A percentile compares a stretch with the other conserved stretches of the same genome.
phyloP scores from a whole-genome alignment of 139 green algal genomes.

The Diplosphaera chodatii region DNA sequence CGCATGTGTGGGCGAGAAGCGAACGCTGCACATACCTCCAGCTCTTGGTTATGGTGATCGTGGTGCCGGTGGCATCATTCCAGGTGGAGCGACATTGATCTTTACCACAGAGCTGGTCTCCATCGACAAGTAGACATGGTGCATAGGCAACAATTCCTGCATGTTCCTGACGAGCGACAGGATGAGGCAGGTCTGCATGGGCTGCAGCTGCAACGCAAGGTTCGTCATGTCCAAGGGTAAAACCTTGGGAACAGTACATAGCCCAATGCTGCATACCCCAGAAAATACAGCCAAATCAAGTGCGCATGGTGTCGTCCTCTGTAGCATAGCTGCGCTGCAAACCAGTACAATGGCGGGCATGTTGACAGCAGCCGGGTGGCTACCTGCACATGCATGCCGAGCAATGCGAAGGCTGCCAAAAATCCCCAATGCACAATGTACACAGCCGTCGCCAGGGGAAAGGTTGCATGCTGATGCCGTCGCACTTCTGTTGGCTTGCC shows the following conservation, averaged over 20 bases:
- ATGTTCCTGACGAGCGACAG: too few relatives aligned
- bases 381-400: slow-evolving; percentile 86
- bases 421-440: slow-evolving; percentile 71
- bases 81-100: background rate
- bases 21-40: background rate
- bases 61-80: background rate
- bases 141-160: too few relatives aligned
- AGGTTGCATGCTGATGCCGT: slow-evolving; percentile 8
- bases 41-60: background rate
- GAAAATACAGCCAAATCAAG: slow-evolving; percentile 50
- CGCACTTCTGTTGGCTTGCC: background rate
- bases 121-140: background rate
- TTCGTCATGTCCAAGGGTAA: slow-evolving; percentile 63
- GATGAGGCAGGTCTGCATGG: too few relatives aligned
- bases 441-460: slow-evolving; percentile 27
- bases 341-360: slow-evolving; percentile 73
- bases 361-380: slow-evolving; percentile 67
- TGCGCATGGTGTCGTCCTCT: background rate
- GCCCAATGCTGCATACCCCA: slow-evolving; percentile 47
- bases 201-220: too few relatives aligned
- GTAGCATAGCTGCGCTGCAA: slow-evolving; percentile 26
- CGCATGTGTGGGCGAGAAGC: background rate
- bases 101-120: slow-evolving; percentile 16
- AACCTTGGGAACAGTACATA: slow-evolving; percentile 69
- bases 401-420: slow-evolving; percentile 40